Evolutionary conservation across 2,329 filamentous ascomycete species (phyloP).

Genomic region (Fusarium sp.): DNA sequence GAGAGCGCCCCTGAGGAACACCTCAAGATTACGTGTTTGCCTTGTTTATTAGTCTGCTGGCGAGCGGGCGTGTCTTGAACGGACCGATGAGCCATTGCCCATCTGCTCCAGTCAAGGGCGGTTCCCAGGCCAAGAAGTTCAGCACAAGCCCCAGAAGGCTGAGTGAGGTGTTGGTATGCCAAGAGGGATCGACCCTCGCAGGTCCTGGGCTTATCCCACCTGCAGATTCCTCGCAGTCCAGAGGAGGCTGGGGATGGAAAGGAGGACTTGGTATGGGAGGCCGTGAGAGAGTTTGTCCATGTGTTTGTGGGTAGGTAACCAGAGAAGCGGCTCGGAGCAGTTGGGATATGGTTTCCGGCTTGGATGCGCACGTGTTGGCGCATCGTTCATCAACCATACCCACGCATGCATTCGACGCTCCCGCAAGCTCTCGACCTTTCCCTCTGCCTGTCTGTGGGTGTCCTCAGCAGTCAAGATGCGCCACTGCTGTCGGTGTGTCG

Average conservation of each 20-base stretch:
- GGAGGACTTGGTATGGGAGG: background rate
- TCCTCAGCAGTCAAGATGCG: constrained; percentile 6
- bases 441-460: constrained; percentile 18
- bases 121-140: constrained; percentile 10
- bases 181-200: constrained; percentile 7
- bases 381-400: constrained; percentile 1
- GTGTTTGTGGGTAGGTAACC: too few species aligned
- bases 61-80: background rate
- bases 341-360: background rate
- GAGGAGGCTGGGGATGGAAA: constrained; percentile 1
- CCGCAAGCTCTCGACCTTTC: constrained; percentile 9
- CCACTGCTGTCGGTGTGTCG: constrained; percentile 24
- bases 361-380: background rate
- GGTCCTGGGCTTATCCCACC: constrained; percentile 18
- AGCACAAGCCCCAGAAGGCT: constrained; percentile 4
- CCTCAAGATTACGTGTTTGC: constrained; percentile 2
- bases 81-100: background rate
- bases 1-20: background rate
- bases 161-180: constrained; percentile 6
- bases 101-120: background rate
- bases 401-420: constrained; percentile 13
- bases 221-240: background rate
- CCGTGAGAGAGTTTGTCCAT: background rate
- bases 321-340: background rate
- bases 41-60: background rate